Base-by-base conservation (phyloP, 192 early-diverging fungal genomes). In the Lunasporangiospora selenospora region DNA sequence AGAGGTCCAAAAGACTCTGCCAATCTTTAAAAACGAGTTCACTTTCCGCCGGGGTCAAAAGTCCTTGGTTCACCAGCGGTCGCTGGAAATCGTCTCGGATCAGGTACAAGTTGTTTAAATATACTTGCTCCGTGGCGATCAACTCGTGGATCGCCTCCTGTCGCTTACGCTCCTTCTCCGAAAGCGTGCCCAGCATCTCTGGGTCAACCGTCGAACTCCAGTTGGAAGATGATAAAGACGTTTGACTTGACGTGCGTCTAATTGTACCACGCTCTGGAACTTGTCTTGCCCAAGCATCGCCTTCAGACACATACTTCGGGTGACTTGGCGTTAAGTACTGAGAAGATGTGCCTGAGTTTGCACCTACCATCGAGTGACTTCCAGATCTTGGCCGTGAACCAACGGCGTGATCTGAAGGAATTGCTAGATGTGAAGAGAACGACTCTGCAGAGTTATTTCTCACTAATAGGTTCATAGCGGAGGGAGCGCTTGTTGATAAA, bases 81-180 rank as follows among this genome's bases (percentile, higher is more conserved):
- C 62, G 53, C 53, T 86, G 88, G 53, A 90, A 93, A 7, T 84
- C 66, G 59, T 93, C 80, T 5, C 84, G 65, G 49, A 95, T 86
- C 41, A 92, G 67, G 58, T 90, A 85, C 40, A 95, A 70, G 75
- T 93, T 87, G 1, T 81, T 67, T 11, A 92, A 80, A 65, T 95
- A 95, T 6, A 80, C 79, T 53, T 83, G 82, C 60, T 95, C 93
- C 8, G 93, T 95, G 12, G 77, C 67, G 41, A 93, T 89, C 18
- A 95, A 56, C 69, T 95, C 93, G 63, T 80, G 86, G 43, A 95
- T 92, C 2, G 91, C 89, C 64, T 95, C 93, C 57, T 91, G 91
- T 11, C 93, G 79, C 63, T 87, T 92, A 19, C 82, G 70, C 34
- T 93, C 92, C 19, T 90, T 87, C 24, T 77, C 54, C 50, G 76